Evolutionary conservation across 345 rosid genomes (phyloP).

Genomic region (Fremontodendron californicum): DNA sequence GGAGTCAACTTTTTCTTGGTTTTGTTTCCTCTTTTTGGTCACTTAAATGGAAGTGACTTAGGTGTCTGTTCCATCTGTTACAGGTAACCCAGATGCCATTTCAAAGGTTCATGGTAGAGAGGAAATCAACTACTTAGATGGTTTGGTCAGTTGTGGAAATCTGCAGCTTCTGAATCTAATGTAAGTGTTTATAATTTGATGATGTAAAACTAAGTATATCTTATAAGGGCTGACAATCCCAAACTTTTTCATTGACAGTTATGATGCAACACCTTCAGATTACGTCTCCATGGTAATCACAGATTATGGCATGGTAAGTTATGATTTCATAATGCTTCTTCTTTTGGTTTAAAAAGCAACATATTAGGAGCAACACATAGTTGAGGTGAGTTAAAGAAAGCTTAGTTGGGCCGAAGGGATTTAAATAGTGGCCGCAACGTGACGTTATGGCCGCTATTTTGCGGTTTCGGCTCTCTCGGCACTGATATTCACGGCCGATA

Average conservation of each 20-base stretch:
- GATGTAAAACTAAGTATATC: neutral
- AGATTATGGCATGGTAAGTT: constrained; percentile 58
- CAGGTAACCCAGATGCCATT: constrained; percentile 93
- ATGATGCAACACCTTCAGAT: constrained; percentile 89
- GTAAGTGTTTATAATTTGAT: constrained; percentile 37
- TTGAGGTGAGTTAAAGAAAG: neutral
- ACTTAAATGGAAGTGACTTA: constrained; percentile 4
- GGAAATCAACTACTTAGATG: constrained; percentile 57
- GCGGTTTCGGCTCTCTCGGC: too few species aligned
- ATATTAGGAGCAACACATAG: neutral
- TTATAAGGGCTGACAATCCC: constrained; percentile 7
- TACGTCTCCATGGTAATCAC: constrained; percentile 7
- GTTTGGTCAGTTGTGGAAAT: constrained; percentile 49
- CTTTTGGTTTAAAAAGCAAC: neutral
- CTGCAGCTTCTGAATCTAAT: constrained; percentile 74
- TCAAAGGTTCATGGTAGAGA: constrained; percentile 64
- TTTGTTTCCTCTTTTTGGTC: neutral
- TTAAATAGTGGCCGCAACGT: neutral
- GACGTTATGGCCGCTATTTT: neutral
- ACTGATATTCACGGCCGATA: too few species aligned
- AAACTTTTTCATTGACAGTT: constrained; percentile 43
- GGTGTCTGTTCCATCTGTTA: constrained; percentile 9
- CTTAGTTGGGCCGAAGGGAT: neutral
- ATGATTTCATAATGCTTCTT: neutral
- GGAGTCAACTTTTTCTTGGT: neutral